phyloP scores from a whole-genome alignment of 371 early-diverging fungal genomes.

The Dentiscutata heterogama region DNA sequence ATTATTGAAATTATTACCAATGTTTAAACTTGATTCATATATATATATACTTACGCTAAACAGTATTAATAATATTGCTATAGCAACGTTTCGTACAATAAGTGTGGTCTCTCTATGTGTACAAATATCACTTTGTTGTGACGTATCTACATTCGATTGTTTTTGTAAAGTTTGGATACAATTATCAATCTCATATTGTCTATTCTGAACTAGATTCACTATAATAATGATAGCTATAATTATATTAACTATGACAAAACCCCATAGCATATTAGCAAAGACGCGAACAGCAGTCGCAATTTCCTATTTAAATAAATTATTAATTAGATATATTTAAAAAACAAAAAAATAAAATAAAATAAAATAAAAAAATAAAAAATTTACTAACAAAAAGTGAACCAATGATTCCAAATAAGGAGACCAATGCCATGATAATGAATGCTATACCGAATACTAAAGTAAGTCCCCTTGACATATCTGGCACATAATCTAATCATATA shows the following conservation, averaged over 20 bases:
- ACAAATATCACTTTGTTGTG: background rate
- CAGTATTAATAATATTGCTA: background rate
- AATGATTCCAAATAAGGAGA: slow-evolving; percentile 39
- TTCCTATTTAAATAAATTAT: background rate
- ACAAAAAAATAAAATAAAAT: background rate
- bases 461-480: background rate
- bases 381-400: slow-evolving; percentile 25
- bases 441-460: background rate
- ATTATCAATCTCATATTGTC: slow-evolving; percentile 3
- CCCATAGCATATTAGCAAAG: slow-evolving; percentile 19
- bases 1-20: no score
- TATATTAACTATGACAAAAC: background rate
- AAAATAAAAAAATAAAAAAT: background rate
- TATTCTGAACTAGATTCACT: background rate
- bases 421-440: slow-evolving; percentile 23
- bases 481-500: background rate
- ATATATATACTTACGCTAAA: slow-evolving; percentile 18
- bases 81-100: background rate
- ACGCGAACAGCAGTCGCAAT: background rate
- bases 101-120: background rate
- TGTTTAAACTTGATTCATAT: background rate
- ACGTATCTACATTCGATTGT: background rate
- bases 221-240: background rate
- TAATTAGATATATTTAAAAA: background rate
- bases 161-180: background rate